These are phyloP conservation scores for Camelina laxa DNA, from an alignment of 345 rosid species.

Conservation along the genomic window DNA sequence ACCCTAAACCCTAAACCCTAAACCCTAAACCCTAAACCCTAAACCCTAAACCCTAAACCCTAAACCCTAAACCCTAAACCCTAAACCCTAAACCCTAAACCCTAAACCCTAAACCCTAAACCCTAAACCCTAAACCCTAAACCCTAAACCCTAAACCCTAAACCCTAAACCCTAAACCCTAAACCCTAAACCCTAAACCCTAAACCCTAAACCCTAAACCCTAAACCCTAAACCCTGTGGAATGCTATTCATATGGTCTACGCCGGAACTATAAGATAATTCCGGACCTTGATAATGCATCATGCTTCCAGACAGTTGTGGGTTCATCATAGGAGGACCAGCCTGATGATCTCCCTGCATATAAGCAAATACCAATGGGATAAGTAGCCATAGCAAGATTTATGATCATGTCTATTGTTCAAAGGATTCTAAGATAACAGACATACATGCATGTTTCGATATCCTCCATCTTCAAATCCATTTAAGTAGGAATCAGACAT, in stretches of 20 bases:
- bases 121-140: no score
- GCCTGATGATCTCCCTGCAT: constrained; percentile 57
- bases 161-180: no score
- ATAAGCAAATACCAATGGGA: constrained; percentile 34
- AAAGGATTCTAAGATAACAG: constrained; percentile 17
- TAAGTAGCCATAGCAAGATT: constrained; percentile 19
- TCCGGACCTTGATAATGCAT: constrained; percentile 59
- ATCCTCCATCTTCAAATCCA: constrained; percentile 47
- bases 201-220: no score
- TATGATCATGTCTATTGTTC: not conserved
- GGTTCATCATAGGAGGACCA: constrained; percentile 52
- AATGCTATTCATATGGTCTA: constrained; percentile 46
- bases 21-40: no score
- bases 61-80: no score
- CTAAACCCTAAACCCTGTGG: constrained; percentile 32
- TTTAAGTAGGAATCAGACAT: constrained; percentile 52
- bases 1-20: no score
- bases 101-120: no score
- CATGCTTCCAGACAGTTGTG: constrained; percentile 48
- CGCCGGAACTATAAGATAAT: constrained; percentile 53
- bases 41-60: no score
- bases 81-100: no score
- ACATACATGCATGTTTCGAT: constrained; percentile 53
- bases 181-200: no score
- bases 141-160: no score